Evolutionary conservation across 495 filamentous ascomycete species (phyloP), one percentile per base, ranked within the genome.

Genomic region (Penicillium paxilli): DNA sequence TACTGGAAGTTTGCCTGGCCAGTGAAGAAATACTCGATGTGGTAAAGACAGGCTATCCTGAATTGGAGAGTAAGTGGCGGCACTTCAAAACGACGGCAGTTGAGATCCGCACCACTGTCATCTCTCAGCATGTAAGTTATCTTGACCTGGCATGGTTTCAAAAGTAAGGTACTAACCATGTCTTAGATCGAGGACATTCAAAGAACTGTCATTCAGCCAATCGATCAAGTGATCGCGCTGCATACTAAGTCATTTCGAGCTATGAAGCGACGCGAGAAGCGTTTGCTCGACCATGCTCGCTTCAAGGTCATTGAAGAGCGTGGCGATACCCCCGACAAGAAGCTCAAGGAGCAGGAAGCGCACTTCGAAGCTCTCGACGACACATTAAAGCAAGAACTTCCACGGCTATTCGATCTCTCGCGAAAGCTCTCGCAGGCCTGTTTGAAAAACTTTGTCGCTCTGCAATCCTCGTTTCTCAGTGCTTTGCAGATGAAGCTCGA

Each of bases 261-360:
- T 5, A 96, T 97, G 85, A 86, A 87, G 58, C 96, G 97, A 70
- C 87, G 94, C 10, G 86, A 90, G 49, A 97, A 97, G 72, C 87
- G 91, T 25, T 81, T 95, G 5, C 73, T 90, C 30, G 92, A 96
- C 64, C 97, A 92, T 68, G 89, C 91, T 49, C 88, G 87, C 54
- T 92, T 85, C 63, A 91, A 88, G 62, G 79, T 84, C 19, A 75
- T 87, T 40, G 88, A 86, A 63, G 90, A 90, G 30, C 80, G 86
- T 35, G 88, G 88, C 25, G 90, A 94, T 60, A 89, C 87, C 47
- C 78, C 87, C 8, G 91, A 96, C 62, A 88, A 88, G 64, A 92
- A 92, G 61, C 87, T 90, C 0, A 73, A 79, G 1, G 91, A 96
- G 47, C 83, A 88, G 42, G 90, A 87, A 5, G 89, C 96, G 54